phyloP scores from a whole-genome alignment of 73 alveolate genomes.

The Stentor coeruleus region DNA sequence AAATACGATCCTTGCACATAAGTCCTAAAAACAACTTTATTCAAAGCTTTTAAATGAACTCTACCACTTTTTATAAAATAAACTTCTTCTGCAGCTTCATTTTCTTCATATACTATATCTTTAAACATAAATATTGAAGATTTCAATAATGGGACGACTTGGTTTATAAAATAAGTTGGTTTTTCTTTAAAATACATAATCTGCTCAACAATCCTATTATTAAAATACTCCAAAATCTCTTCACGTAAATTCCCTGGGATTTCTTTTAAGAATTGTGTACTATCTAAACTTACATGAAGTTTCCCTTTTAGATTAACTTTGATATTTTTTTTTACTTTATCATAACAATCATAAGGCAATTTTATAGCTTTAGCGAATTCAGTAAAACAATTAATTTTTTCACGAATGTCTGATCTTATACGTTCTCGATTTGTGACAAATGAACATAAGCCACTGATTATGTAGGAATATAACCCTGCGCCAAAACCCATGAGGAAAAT shows the following conservation, averaged over 20 bases:
- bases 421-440: not conserved
- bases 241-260: not conserved
- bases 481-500: slow-evolving; percentile 31
- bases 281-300: not conserved
- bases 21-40: not conserved
- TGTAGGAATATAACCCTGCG: slow-evolving; percentile 32
- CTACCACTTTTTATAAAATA: not conserved
- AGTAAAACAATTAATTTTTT: not conserved
- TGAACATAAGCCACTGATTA: not conserved
- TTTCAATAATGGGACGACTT: not conserved
- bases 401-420: not conserved
- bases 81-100: not conserved
- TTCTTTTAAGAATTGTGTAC: not conserved
- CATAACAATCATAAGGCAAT: not conserved
- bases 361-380: slow-evolving; percentile 24
- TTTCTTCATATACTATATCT: not conserved
- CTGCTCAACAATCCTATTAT: not conserved
- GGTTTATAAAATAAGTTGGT: not conserved
- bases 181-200: not conserved
- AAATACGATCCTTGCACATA: not conserved
- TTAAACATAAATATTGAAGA: not conserved
- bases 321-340: not conserved
- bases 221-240: not conserved
- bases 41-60: not conserved
- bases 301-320: no score